Evolutionary conservation across 2,329 filamentous ascomycete genomes (phyloP).

Genomic region (Elsinoe fawcettii): DNA sequence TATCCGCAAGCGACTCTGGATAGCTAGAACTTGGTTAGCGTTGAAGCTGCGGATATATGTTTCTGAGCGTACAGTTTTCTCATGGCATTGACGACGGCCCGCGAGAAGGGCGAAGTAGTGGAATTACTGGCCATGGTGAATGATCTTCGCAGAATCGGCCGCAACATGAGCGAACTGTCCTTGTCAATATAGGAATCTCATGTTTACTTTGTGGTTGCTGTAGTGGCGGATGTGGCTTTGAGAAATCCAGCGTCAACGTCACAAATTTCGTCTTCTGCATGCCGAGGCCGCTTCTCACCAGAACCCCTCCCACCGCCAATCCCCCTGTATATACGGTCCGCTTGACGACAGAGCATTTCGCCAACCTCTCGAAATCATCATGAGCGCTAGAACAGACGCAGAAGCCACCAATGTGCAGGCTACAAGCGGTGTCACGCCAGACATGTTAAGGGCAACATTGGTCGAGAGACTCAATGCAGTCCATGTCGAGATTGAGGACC

Average conservation of each 20-base stretch:
- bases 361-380: slow-evolving; percentile 20
- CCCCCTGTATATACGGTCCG: not conserved
- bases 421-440: slow-evolving; percentile 58
- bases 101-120: slow-evolving; percentile 52
- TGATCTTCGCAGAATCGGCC: slow-evolving; percentile 29
- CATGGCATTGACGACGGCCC: slow-evolving; percentile 69
- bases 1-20: slow-evolving; percentile 80
- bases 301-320: not conserved
- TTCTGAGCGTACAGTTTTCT: slow-evolving; percentile 57
- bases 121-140: slow-evolving; percentile 35
- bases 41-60: not conserved
- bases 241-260: not conserved
- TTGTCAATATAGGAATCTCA: not conserved
- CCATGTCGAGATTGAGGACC: slow-evolving; percentile 82
- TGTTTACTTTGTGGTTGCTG: not conserved
- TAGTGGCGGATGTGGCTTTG: slow-evolving; percentile 9
- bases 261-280: not conserved
- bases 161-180: slow-evolving; percentile 12
- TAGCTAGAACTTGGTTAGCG: slow-evolving; percentile 50
- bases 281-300: slow-evolving; percentile 6
- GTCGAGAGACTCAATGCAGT: slow-evolving; percentile 61
- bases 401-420: slow-evolving; percentile 44
- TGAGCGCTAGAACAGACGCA: slow-evolving; percentile 38
- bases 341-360: not conserved
- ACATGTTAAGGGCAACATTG: slow-evolving; percentile 61